Base-by-base conservation (phyloP, 116 monocot species). In the Posidonia oceanica region DNA sequence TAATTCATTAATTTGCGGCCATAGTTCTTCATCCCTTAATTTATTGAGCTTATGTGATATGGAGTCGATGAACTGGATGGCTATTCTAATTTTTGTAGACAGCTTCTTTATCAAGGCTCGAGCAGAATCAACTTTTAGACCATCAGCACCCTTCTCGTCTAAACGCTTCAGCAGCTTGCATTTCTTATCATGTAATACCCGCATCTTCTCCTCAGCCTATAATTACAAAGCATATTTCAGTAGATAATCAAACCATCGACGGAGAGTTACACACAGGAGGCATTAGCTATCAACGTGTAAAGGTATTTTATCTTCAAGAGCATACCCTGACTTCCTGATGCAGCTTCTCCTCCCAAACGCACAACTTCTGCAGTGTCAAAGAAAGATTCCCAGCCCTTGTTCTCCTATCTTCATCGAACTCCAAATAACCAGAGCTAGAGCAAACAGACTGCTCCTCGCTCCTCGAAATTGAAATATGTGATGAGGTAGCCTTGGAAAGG, bases 341-440 rank as follows among this genome's bases (percentile, higher is more conserved):
- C 17, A 98, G 86, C 70, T 98, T 98, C 68, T 69, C 80, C 76
- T 98, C 98, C 98, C 98, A 98, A 75, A 87, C 82, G 68, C 86
- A 84, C 36, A 98, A 57, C 65, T 98, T 92, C 67, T 84, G 85
- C 80, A 98, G 66, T 13, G 86, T 93, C 2, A 82, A 87, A 2
- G 90, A 92, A 21, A 90, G 76, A 70, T 82, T 98, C 21, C 77
- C 68, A 5, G 80, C 75, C 37, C 73, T 76, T 68, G 71, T 72
- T 12, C 61, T 87, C 65, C 61, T 84, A 14, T 79, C 85, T 51
- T 80, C 10, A 13, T 89, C 81, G 23, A 73, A 80, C 7, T 74
- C 72, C 71, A 86, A 55, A 68, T 74, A 2, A 75, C 15, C 65
- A 23, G 77, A 64, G 53, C 48, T 70, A 37, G 55, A 58, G 58